A percentile compares a stretch with the other conserved stretches of the same genome.
Evolutionary conservation across 768 basidiomycete species (phyloP).

Genomic region (Dioszegia crocea): DNA sequence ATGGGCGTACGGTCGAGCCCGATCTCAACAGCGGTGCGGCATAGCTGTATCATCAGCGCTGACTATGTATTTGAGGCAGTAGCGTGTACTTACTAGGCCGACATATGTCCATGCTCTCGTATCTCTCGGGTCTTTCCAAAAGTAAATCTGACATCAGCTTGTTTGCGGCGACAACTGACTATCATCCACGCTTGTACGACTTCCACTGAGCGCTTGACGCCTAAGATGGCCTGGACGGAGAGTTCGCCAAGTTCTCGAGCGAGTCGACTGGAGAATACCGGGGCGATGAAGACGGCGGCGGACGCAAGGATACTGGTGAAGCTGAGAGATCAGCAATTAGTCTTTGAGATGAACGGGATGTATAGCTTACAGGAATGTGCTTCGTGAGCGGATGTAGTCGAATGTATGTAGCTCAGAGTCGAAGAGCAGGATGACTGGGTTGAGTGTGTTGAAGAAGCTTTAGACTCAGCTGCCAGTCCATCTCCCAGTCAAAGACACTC

Average conservation of each 20-base stretch:
- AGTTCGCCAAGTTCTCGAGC: constrained; percentile 5
- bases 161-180: not conserved
- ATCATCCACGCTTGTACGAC: constrained; percentile 19
- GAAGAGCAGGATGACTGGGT: constrained; percentile 83
- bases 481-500: not conserved
- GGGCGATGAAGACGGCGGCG: constrained; percentile 15
- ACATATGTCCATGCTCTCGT: constrained; percentile 22
- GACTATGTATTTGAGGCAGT: not conserved
- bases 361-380: constrained; percentile 61
- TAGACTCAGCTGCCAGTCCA: no score
- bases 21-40: constrained; percentile 18
- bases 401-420: constrained; percentile 80
- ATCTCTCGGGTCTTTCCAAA: constrained; percentile 17
- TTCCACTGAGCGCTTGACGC: constrained; percentile 3
- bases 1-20: constrained; percentile 13
- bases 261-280: not conserved
- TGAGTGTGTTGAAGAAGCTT: constrained; percentile 69
- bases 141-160: constrained; percentile 13
- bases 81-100: constrained; percentile 9
- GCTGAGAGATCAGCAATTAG: not conserved
- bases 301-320: constrained; percentile 15
- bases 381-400: constrained; percentile 69
- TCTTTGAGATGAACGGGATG: no score
- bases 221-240: constrained; percentile 15
- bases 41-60: not conserved